Evolutionary conservation across 768 basidiomycete species (phyloP).

Genomic region (Suillus decipiens): DNA sequence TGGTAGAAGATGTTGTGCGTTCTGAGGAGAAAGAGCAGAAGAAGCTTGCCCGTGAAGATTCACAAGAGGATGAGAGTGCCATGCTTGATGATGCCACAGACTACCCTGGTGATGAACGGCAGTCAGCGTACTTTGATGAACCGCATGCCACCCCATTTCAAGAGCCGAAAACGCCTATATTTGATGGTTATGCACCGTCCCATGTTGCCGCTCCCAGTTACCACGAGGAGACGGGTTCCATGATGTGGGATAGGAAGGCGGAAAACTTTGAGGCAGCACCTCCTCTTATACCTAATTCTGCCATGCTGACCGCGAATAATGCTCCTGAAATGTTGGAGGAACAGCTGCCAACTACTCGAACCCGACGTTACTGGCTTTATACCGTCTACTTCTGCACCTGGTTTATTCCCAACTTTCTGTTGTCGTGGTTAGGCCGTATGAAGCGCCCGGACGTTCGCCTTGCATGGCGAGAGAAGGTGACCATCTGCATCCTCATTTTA

Average conservation of each 20-base stretch:
- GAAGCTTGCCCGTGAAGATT: conserved; percentile 40
- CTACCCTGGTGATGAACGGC: conserved; percentile 33
- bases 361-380: conserved; percentile 60
- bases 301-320: conserved; percentile 41
- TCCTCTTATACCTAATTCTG: conserved; percentile 39
- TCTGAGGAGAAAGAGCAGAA: conserved; percentile 51
- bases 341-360: conserved; percentile 50
- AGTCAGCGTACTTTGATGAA: conserved; percentile 36
- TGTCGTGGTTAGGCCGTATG: conserved; percentile 57
- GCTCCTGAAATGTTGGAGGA: conserved; percentile 53
- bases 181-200: conserved; percentile 25
- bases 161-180: conserved; percentile 30
- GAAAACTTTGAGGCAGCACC: conserved; percentile 30
- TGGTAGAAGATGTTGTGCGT: conserved; percentile 57
- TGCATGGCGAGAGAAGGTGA: conserved; percentile 71
- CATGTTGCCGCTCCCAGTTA: conserved; percentile 27
- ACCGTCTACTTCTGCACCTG: conserved; percentile 55
- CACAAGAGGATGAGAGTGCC: conserved; percentile 50
- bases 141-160: conserved; percentile 30
- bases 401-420: conserved; percentile 55
- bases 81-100: conserved; percentile 42
- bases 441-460: conserved; percentile 67
- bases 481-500: conserved; percentile 62
- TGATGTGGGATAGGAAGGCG: conserved; percentile 46
- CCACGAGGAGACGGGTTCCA: conserved; percentile 37